These are phyloP conservation scores for Mollisiaceae sp. DNA, from an alignment of 2,329 filamentous ascomycete genomes.

Conservation along the genomic window DNA sequence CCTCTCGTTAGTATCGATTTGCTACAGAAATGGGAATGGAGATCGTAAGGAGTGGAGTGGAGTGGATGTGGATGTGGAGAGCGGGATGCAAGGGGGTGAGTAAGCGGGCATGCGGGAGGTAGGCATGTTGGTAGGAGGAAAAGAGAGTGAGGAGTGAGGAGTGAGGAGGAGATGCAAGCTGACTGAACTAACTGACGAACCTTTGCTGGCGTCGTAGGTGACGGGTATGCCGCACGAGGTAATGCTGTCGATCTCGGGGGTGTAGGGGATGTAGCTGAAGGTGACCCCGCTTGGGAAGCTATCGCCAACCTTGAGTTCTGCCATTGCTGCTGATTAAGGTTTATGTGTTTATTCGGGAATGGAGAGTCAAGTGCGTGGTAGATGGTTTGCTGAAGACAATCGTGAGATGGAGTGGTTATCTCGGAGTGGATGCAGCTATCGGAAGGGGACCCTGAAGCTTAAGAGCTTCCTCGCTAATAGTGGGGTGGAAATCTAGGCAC, in stretches of 20 bases:
- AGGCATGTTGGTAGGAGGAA: conserved; percentile 1
- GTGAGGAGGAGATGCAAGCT: conserved; percentile 1
- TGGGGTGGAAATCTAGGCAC: background rate
- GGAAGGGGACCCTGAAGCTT: background rate
- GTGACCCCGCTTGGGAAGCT: conserved; percentile 79
- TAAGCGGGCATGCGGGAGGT: background rate
- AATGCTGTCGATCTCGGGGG: conserved; percentile 69
- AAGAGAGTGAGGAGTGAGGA: too few species aligned
- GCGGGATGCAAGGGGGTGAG: conserved; percentile 9
- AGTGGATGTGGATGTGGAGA: background rate
- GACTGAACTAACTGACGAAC: conserved; percentile 43
- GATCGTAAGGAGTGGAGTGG: background rate
- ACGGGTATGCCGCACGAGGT: conserved; percentile 79
- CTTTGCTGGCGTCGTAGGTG: conserved; percentile 79
- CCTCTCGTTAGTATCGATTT: conserved; percentile 7
- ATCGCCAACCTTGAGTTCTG: conserved; percentile 68
- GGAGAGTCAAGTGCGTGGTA: conserved; percentile 2
- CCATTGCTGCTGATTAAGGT: conserved; percentile 31
- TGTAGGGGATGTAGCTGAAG: conserved; percentile 85
- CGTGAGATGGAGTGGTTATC: background rate
- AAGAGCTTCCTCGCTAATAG: conserved; percentile 5
- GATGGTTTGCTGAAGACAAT: conserved; percentile 4
- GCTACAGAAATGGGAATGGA: background rate
- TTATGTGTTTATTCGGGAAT: conserved; percentile 1
- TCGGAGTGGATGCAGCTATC: conserved; percentile 3